These are phyloP conservation scores for Cordyceps javanica DNA, from an alignment of 2,329 filamentous ascomycete species.

Conservation along the genomic window DNA sequence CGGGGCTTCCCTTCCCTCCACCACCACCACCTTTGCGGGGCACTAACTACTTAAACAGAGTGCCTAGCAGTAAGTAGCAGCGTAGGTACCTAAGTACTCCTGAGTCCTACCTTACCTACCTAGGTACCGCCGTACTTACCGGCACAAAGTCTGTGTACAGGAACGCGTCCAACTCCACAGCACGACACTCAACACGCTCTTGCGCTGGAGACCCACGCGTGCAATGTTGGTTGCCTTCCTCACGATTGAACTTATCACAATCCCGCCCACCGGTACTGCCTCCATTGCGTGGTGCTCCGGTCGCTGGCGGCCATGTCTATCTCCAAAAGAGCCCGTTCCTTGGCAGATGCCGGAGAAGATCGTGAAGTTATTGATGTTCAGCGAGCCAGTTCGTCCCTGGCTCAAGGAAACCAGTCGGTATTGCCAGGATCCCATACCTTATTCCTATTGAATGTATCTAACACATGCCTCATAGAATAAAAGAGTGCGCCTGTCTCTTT, in stretches of 20 bases:
- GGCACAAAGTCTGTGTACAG: background rate
- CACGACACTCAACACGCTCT: background rate
- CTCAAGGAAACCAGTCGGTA: conserved; percentile 3
- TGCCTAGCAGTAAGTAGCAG: no score
- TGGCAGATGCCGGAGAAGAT: background rate
- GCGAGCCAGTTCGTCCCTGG: conserved; percentile 1
- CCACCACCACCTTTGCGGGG: background rate
- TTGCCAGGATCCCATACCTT: background rate
- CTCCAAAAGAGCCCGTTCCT: background rate
- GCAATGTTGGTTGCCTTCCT: background rate
- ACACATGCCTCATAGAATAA: background rate
- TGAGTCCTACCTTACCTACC: no score
- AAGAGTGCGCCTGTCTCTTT: conserved; percentile 2
- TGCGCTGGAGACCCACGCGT: background rate
- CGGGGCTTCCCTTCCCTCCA: background rate
- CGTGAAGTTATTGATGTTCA: conserved; percentile 1
- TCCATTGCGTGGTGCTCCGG: background rate
- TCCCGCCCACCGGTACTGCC: background rate
- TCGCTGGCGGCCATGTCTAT: background rate
- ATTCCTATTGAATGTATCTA: background rate
- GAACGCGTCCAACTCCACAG: background rate
- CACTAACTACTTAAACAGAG: background rate
- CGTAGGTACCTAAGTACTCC: no score
- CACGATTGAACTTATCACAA: background rate
- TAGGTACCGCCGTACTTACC: background rate